These are phyloP conservation scores for Alternaria sp. DNA, from an alignment of 2,329 filamentous ascomycete species.

Conservation along the genomic window DNA sequence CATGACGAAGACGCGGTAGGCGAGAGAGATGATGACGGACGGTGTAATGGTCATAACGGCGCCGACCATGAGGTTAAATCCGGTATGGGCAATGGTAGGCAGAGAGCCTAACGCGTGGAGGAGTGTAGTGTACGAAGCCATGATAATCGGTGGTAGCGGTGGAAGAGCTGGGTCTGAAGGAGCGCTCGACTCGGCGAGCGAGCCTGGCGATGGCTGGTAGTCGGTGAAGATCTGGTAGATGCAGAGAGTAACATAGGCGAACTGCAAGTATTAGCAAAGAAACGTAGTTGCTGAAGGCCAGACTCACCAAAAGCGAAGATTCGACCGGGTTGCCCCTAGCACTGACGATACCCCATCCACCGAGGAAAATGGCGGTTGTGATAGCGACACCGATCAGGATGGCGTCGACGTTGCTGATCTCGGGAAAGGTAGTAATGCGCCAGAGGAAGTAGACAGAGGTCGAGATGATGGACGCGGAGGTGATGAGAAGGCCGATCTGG, in stretches of 20 bases:
- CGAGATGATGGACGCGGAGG: slow-evolving; percentile 90
- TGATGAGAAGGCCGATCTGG: slow-evolving; percentile 83
- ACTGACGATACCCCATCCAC: slow-evolving; percentile 91
- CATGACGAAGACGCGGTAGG: slow-evolving; percentile 92
- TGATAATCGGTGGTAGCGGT: slow-evolving; percentile 95
- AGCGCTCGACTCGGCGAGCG: slow-evolving; percentile 60
- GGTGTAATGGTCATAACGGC: slow-evolving; percentile 96
- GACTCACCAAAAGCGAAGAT: slow-evolving; percentile 75
- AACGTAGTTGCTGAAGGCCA: background rate
- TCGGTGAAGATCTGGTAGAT: slow-evolving; percentile 99
- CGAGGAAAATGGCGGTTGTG: slow-evolving; percentile 90
- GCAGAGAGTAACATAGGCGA: slow-evolving; percentile 97
- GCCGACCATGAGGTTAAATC: slow-evolving; percentile 84
- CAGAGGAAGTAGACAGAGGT: slow-evolving; percentile 96
- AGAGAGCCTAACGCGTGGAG: slow-evolving; percentile 82
- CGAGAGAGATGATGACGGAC: slow-evolving; percentile 91
- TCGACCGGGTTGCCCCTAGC: slow-evolving; percentile 94
- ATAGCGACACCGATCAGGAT: slow-evolving; percentile 91
- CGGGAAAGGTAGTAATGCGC: slow-evolving; percentile 91
- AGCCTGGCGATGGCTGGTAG: slow-evolving; percentile 77
- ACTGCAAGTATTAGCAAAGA: slow-evolving; percentile 51
- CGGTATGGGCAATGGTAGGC: slow-evolving; percentile 82
- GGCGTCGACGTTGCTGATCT: slow-evolving; percentile 90
- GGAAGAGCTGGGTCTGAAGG: slow-evolving; percentile 83
- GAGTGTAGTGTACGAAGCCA: slow-evolving; percentile 95